Evolutionary conservation across 768 basidiomycete genomes (phyloP).

Genomic region (Cytidiella melzeri): DNA sequence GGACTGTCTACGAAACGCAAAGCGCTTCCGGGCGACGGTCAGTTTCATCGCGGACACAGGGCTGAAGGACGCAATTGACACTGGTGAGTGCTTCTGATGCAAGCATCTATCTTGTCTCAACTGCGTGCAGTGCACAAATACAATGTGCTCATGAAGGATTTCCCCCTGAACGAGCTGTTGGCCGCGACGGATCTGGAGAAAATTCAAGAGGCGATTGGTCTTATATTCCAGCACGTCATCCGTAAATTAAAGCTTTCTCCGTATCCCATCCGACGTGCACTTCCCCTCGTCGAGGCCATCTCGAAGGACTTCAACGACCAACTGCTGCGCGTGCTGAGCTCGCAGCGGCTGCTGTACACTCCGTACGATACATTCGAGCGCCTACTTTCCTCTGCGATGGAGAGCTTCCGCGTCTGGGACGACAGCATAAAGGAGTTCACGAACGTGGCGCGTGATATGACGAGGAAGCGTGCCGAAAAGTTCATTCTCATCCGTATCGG

Average conservation of each 20-base stretch:
- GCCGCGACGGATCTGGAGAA: slow-evolving; percentile 96
- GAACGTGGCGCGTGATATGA: slow-evolving; percentile 79
- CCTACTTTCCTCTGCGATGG: slow-evolving; percentile 65
- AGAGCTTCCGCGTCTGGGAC: slow-evolving; percentile 59
- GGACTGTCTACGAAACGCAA: slow-evolving; percentile 92
- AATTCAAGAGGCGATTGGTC: slow-evolving; percentile 80
- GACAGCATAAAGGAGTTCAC: slow-evolving; percentile 62
- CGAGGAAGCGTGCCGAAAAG: slow-evolving; percentile 80
- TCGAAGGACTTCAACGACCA: slow-evolving; percentile 97
- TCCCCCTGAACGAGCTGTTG: slow-evolving; percentile 93
- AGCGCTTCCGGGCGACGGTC: slow-evolving; percentile 94
- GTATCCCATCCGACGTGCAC: slow-evolving; percentile 91
- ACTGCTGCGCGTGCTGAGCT: slow-evolving; percentile 83
- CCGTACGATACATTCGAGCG: slow-evolving; percentile 94
- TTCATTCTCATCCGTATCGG: slow-evolving; percentile 96
- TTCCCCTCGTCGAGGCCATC: slow-evolving; percentile 97
- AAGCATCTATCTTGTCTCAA: background rate
- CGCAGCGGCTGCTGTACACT: slow-evolving; percentile 87
- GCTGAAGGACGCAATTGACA: slow-evolving; percentile 86
- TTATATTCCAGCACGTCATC: slow-evolving; percentile 91
- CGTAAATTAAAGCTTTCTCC: slow-evolving; percentile 94
- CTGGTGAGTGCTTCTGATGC: slow-evolving; percentile 43
- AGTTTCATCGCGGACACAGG: slow-evolving; percentile 98
- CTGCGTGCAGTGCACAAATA: slow-evolving; percentile 79
- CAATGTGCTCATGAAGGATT: slow-evolving; percentile 98